Percentiles rank a stretch among this genome's conserved stretches.
Conservation (phyloP, 257 asterid species). For the Leptodermis oblonga region DNA sequence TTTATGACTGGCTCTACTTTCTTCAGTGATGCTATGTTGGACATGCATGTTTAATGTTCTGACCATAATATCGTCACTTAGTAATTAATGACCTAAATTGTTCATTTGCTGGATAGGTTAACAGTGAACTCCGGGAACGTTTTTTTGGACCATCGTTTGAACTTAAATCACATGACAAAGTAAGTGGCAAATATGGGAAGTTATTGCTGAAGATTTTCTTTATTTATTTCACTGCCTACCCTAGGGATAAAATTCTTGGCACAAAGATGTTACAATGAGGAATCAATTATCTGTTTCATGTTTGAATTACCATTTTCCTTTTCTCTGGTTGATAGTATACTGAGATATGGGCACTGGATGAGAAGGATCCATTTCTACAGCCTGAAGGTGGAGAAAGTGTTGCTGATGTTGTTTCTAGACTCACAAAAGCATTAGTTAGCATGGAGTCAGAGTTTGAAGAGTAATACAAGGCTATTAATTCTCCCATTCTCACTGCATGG, state of each 20-base stretch:
- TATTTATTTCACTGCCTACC: neutral
- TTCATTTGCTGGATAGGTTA: slow-evolving; percentile 39
- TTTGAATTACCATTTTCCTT: neutral
- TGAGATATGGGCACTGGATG: slow-evolving; percentile 90
- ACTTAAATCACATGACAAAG: slow-evolving; percentile 84
- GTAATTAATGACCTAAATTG: neutral
- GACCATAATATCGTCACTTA: neutral
- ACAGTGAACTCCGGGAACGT: slow-evolving; percentile 68
- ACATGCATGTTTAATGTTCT: neutral
- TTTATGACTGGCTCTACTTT: neutral
- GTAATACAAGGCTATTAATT: slow-evolving; percentile 32
- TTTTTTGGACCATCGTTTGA: slow-evolving; percentile 77
- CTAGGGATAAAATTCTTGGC: neutral
- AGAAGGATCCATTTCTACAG: slow-evolving; percentile 76
- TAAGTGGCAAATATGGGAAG: slow-evolving; percentile 33
- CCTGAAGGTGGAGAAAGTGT: slow-evolving; percentile 99
- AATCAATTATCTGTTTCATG: neutral
- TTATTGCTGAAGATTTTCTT: slow-evolving; percentile 13
- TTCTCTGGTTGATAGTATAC: slow-evolving; percentile 42
- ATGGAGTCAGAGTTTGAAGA: slow-evolving; percentile 65
- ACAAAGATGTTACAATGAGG: slow-evolving; percentile 4
- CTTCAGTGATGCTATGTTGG: neutral
- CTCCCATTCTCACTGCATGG: neutral
- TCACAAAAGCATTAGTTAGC: slow-evolving; percentile 51
- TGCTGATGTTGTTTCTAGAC: slow-evolving; percentile 83